These are phyloP conservation scores for Guadua angustifolia DNA, from an alignment of 176 grass and related monocot species.

Conservation along the genomic window DNA sequence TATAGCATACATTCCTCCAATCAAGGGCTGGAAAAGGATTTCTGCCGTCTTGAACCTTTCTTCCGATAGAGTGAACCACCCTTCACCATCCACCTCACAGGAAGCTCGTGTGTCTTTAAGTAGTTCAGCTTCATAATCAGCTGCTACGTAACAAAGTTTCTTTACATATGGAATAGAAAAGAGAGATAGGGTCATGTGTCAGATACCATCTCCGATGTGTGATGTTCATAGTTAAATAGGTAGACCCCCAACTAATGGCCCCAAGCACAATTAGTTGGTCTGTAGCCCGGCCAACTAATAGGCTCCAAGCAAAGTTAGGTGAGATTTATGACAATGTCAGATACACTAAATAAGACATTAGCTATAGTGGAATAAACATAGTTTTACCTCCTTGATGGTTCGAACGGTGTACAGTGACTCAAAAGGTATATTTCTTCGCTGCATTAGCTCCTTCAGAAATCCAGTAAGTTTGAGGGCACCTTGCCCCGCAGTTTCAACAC, in stretches of 20 bases:
- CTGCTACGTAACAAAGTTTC: constrained; percentile 89
- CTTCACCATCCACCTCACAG: constrained; percentile 81
- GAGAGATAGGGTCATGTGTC: constrained; percentile 13
- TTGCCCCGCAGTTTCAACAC: constrained; percentile 82
- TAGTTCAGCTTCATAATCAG: constrained; percentile 83
- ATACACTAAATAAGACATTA: constrained; percentile 17
- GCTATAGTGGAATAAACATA: not conserved
- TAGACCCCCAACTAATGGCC: constrained; percentile 3
- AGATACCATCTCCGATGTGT: not conserved
- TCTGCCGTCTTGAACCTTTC: constrained; percentile 82
- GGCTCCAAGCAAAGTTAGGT: not conserved
- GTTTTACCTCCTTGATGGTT: constrained; percentile 84
- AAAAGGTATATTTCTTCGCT: constrained; percentile 66
- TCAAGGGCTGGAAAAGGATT: constrained; percentile 91
- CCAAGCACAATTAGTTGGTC: constrained; percentile 15
- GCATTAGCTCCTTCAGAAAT: constrained; percentile 90
- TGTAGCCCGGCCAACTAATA: not conserved
- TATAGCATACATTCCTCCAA: constrained; percentile 68
- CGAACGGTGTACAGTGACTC: constrained; percentile 88
- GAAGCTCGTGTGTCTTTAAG: constrained; percentile 69
- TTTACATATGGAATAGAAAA: constrained; percentile 53
- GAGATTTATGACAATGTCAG: not conserved
- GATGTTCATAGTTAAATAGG: constrained; percentile 5
- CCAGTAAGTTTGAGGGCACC: constrained; percentile 91
- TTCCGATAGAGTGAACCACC: constrained; percentile 76